Evolutionary conservation across 371 early-diverging fungal genomes (phyloP).

Genomic region (Mucor sp.): DNA sequence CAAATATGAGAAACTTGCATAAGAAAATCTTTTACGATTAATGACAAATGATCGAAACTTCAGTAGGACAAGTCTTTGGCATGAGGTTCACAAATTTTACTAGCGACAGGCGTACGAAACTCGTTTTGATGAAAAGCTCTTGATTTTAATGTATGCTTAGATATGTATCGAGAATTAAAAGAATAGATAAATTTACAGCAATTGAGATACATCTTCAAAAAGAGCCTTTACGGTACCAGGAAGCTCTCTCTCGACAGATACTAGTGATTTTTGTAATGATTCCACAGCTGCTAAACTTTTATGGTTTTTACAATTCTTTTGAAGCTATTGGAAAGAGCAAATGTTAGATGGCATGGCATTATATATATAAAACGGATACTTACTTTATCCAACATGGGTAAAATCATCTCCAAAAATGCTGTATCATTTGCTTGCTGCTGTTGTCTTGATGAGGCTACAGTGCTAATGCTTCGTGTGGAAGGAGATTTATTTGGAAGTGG

Average conservation of each 20-base stretch:
- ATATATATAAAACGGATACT: neutral
- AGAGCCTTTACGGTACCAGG: constrained; percentile 62
- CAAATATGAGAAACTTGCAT: neutral
- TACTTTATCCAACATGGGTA: constrained; percentile 44
- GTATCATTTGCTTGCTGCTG: constrained; percentile 23
- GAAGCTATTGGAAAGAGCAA: constrained; percentile 31
- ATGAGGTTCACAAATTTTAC: too few relatives aligned
- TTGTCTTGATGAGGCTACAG: constrained; percentile 15
- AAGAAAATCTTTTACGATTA: neutral
- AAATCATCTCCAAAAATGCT: constrained; percentile 30
- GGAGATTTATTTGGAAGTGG: constrained; percentile 28
- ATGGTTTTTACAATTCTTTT: constrained; percentile 47
- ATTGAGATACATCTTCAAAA: constrained; percentile 50
- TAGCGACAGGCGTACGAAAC: too few relatives aligned
- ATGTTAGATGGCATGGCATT: neutral
- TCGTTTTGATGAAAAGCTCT: too few relatives aligned
- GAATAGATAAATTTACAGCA: constrained; percentile 14
- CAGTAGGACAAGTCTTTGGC: too few relatives aligned
- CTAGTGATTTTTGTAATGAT: constrained; percentile 59
- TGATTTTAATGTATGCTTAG: neutral
- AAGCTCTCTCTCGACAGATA: constrained; percentile 61
- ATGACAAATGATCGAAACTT: neutral
- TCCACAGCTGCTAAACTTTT: constrained; percentile 61
- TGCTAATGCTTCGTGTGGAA: constrained; percentile 40
- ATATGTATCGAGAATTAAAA: neutral